Percentiles rank a stretch among this genome's conserved stretches.
Evolutionary conservation across 73 alveolate species (phyloP).

Genomic region (Urostyla sp.): DNA sequence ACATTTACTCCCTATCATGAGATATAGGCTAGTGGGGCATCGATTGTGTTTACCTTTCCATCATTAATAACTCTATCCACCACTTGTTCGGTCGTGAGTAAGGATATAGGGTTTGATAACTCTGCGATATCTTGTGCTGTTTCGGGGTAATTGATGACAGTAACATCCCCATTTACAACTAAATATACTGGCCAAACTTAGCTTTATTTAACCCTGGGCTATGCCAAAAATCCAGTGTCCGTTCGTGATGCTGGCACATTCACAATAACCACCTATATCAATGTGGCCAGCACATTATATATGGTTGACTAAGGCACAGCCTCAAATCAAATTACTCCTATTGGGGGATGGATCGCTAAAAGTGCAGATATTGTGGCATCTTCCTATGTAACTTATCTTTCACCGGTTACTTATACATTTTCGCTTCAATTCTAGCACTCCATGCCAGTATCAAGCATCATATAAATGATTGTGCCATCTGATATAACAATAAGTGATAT

Average conservation of each 20-base stretch:
- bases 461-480: slow-evolving; percentile 7
- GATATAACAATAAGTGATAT: background rate
- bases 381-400: background rate
- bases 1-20: slow-evolving; percentile 15
- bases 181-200: slow-evolving; percentile 11
- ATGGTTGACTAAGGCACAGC: slow-evolving; percentile 25
- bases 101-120: background rate
- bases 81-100: background rate
- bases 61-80: slow-evolving; percentile 15
- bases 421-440: background rate
- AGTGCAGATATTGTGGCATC: slow-evolving; percentile 4
- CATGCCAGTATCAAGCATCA: background rate
- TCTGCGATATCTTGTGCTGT: slow-evolving; percentile 29
- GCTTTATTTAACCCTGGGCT: background rate
- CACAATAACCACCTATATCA: slow-evolving; percentile 9
- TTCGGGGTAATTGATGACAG: slow-evolving; percentile 25
- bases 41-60: slow-evolving; percentile 26
- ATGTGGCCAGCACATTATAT: background rate
- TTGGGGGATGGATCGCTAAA: slow-evolving; percentile 25
- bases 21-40: background rate
- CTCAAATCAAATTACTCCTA: background rate
- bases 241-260: slow-evolving; percentile 45
- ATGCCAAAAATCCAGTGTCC: slow-evolving; percentile 13
- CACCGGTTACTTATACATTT: background rate
- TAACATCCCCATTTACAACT: slow-evolving; percentile 27